A percentile compares a stretch with the other conserved stretches of the same genome.
Evolutionary conservation across 306 rosid species (phyloP).

Genomic region (Vigna unguiculata): DNA sequence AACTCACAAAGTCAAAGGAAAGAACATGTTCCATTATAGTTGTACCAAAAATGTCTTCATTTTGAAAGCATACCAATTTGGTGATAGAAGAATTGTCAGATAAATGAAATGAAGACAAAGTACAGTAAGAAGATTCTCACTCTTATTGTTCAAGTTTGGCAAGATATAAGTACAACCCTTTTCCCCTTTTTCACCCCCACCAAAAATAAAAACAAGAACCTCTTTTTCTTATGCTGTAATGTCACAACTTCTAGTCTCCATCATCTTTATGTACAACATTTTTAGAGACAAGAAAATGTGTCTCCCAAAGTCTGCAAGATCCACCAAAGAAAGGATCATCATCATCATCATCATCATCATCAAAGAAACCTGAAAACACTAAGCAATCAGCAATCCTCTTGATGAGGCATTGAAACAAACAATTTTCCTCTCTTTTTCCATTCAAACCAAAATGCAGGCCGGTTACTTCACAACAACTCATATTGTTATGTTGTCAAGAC

Average conservation of each 20-base stretch:
- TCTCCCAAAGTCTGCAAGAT: slow-evolving; percentile 63
- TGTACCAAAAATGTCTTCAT: not conserved
- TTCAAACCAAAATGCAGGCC: slow-evolving; percentile 61
- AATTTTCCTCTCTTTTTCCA: slow-evolving; percentile 57
- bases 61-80: slow-evolving; percentile 15
- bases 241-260: slow-evolving; percentile 49
- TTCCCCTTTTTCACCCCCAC: slow-evolving; percentile 13
- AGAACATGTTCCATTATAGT: not conserved
- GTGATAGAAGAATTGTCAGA: slow-evolving; percentile 5
- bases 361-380: slow-evolving; percentile 56
- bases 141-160: slow-evolving; percentile 68
- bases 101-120: slow-evolving; percentile 10
- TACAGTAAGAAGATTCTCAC: slow-evolving; percentile 42
- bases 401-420: slow-evolving; percentile 55
- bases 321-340: slow-evolving; percentile 56
- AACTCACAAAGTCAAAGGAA: not conserved
- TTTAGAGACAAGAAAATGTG: slow-evolving; percentile 54
- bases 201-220: slow-evolving; percentile 36
- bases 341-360: slow-evolving; percentile 53
- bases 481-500: slow-evolving; percentile 53
- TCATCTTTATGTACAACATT: slow-evolving; percentile 60
- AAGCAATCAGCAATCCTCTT: slow-evolving; percentile 59
- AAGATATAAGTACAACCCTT: slow-evolving; percentile 61
- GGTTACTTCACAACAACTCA: slow-evolving; percentile 52
- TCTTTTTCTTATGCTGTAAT: slow-evolving; percentile 37